These are phyloP conservation scores for Penicillium sp. DNA, from an alignment of 2,329 filamentous ascomycete species.

Conservation along the genomic window DNA sequence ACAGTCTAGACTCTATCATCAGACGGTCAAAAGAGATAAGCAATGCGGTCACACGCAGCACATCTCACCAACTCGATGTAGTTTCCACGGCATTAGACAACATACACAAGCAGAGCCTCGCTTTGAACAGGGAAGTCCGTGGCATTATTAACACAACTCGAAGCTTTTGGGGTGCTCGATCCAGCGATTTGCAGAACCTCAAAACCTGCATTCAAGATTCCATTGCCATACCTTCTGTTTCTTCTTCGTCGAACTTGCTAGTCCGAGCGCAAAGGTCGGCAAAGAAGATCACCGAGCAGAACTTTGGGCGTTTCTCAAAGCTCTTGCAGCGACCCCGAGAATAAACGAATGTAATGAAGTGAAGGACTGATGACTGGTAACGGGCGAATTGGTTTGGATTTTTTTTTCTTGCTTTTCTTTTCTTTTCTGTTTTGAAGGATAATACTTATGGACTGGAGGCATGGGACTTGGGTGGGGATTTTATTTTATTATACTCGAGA, in stretches of 20 bases:
- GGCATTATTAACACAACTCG: conserved; percentile 26
- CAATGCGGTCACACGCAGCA: conserved; percentile 27
- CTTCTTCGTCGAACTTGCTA: conserved; percentile 24
- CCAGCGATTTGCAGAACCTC: conserved; percentile 20
- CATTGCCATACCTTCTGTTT: background rate
- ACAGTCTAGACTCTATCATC: conserved; percentile 24
- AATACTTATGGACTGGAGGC: conserved; percentile 5
- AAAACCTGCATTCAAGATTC: conserved; percentile 26
- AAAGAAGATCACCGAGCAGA: conserved; percentile 25
- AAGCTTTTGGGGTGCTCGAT: conserved; percentile 22
- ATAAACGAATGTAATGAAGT: conserved; percentile 1
- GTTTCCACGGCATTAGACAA: conserved; percentile 26
- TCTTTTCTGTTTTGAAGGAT: background rate
- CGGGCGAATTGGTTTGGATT: conserved; percentile 9
- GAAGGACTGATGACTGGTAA: conserved; percentile 7
- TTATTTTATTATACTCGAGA: background rate
- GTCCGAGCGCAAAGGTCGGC: conserved; percentile 34
- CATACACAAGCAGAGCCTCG: conserved; percentile 24
- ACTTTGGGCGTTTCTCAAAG: conserved; percentile 12
- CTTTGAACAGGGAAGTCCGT: conserved; percentile 25
- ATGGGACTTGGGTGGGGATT: conserved; percentile 3
- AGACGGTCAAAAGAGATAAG: conserved; percentile 32
- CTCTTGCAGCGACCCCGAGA: conserved; percentile 1
- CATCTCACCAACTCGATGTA: conserved; percentile 28
- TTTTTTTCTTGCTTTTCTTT: background rate